A percentile compares a stretch with the other conserved stretches of the same genome.
phyloP scores from a whole-genome alignment of 352 stramenopile genomes.

The Phytophthora pluvialis region DNA sequence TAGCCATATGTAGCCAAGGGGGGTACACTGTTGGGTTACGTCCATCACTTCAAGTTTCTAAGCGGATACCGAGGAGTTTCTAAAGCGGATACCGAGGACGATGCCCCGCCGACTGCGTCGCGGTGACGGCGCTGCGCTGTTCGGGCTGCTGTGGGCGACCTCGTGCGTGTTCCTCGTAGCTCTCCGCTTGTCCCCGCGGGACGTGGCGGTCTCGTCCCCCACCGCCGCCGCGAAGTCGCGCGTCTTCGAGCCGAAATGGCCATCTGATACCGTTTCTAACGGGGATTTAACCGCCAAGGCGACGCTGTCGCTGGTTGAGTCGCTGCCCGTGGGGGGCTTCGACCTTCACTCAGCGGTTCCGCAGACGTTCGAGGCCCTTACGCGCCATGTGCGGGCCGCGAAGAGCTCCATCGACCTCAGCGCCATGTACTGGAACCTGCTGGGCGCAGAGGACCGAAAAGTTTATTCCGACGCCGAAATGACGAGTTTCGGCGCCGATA shows the following conservation, averaged over 20 bases:
- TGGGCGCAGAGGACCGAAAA: constrained; percentile 59
- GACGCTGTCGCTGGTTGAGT: constrained; percentile 65
- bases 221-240: neutral
- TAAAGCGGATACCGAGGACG: constrained; percentile 10
- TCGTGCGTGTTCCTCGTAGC: constrained; percentile 35
- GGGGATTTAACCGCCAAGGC: constrained; percentile 3
- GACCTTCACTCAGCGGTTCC: constrained; percentile 39
- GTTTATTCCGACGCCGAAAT: constrained; percentile 65
- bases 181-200: constrained; percentile 25
- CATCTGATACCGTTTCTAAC: constrained; percentile 17
- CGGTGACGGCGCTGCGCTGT: constrained; percentile 27
- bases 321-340: constrained; percentile 72
- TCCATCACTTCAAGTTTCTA: constrained; percentile 13
- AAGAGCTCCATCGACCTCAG: constrained; percentile 69
- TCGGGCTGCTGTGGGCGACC: constrained; percentile 33
- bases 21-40: neutral
- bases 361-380: constrained; percentile 60
- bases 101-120: constrained; percentile 22
- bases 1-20: neutral
- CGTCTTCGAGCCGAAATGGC: constrained; percentile 31
- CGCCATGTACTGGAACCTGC: constrained; percentile 89
- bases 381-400: constrained; percentile 47
- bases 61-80: neutral
- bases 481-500: constrained; percentile 60
- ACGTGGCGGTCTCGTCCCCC: neutral